phyloP scores from a whole-genome alignment of 805 yeast species.

The Ogataea saltuana region DNA sequence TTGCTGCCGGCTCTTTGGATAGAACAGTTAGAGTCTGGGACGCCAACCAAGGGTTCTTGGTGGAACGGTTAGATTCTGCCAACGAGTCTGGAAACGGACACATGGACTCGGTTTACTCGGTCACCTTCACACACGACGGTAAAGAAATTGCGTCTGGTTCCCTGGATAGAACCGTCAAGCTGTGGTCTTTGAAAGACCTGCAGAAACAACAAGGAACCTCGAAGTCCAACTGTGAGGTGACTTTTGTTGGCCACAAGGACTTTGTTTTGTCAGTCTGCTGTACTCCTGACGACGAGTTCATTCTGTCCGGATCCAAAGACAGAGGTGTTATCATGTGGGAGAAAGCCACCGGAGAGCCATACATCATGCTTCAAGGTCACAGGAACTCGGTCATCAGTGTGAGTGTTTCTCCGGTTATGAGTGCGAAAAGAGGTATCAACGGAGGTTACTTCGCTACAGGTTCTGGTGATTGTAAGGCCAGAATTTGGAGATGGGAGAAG shows the following conservation, averaged over 20 bases:
- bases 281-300: constrained; percentile 89
- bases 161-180: constrained; percentile 90
- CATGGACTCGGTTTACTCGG: constrained; percentile 93
- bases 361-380: constrained; percentile 95
- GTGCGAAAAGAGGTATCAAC: constrained; percentile 48
- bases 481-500: constrained; percentile 88
- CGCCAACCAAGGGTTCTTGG: constrained; percentile 85
- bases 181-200: constrained; percentile 82
- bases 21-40: constrained; percentile 97
- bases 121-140: constrained; percentile 89
- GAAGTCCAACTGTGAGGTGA: constrained; percentile 74
- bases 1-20: constrained; percentile 96
- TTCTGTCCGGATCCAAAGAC: constrained; percentile 93
- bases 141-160: constrained; percentile 93
- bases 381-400: constrained; percentile 94
- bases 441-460: constrained; percentile 95
- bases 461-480: constrained; percentile 94
- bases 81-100: constrained; percentile 90
- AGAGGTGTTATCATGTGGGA: constrained; percentile 98
- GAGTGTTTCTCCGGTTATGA: constrained; percentile 80
- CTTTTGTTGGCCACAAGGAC: constrained; percentile 95
- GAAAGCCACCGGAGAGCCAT: constrained; percentile 84
- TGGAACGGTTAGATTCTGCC: constrained; percentile 89
- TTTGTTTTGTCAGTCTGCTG: constrained; percentile 92
- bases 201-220: constrained; percentile 47